Evolutionary conservation across 1,284 basidiomycete genomes (phyloP), one percentile per base, ranked within the genome.

Genomic region (Sanguinoderma infundibulare): DNA sequence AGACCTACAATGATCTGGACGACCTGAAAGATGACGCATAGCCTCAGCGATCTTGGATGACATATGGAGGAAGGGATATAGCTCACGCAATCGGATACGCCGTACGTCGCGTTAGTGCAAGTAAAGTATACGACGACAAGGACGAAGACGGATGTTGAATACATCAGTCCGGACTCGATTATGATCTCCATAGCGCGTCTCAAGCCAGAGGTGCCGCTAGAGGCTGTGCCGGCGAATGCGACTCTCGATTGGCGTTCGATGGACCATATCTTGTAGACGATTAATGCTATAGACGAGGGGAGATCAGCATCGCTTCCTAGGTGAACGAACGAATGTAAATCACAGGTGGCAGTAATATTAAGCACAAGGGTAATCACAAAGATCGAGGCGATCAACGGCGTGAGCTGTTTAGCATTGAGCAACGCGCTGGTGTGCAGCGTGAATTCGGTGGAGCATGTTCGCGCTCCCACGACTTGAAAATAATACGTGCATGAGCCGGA

Each of bases 371-470:
- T 79, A 20, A 78, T 66, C 47, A 71, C 70, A 34, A 78, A 71
- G 67, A 75, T 75, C 34, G 72, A 72, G 3, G 74, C 75, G 55
- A 79, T 77, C 61, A 77, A 78, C 1, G 77, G 78, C 36, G 69
- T 62, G 17, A 78, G 62, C 5, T 22, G 24, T 14, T 26, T 17
- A 2, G 15, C 17, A 17, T 61, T 65, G 55, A 38, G 49, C 24
- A 44, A 47, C 40, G n/a, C 53, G 10, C 35, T 10, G 14, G 51
- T 61, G 6, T 42, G 53, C 26, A 46, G 28, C 10, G 42, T 46
- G 42, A 46, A 46, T 14, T 46, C 42, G 24, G 28, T 46, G 42
- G 24, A 46, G 1, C 4, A 26, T 20, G 20, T 22, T 12, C 24
- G 7, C 2, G 12, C 42, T 6, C 14, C 20, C 24, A 46, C 24